Evolutionary conservation across 148 eudicot species (phyloP).

Genomic region (Beta vulgaris): DNA sequence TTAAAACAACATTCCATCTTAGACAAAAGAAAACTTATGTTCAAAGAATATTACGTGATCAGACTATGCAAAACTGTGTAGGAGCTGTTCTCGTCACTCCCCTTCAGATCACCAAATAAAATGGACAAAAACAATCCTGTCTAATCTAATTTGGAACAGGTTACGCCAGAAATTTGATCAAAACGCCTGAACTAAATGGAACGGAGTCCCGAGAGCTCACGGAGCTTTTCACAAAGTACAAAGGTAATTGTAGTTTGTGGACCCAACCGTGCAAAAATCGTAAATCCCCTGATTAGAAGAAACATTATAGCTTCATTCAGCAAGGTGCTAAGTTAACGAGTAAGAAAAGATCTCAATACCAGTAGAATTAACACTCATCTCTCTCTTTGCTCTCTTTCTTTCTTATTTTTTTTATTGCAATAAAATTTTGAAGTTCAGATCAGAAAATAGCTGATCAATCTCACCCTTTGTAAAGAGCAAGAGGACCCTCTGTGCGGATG

Average conservation of each 20-base stretch:
- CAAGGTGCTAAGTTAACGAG: neutral
- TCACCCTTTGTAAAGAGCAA: conserved; percentile 94
- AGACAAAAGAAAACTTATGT: neutral
- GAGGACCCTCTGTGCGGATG: conserved; percentile 69
- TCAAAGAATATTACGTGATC: neutral
- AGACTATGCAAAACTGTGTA: conserved; percentile 9
- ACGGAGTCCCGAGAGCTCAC: conserved; percentile 68
- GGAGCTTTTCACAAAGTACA: conserved; percentile 78
- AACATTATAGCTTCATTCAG: neutral
- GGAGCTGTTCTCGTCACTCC: neutral
- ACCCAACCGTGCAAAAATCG: conserved; percentile 82
- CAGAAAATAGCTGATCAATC: conserved; percentile 19
- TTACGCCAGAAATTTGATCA: neutral
- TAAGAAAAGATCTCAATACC: neutral
- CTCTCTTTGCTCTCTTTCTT: no score
- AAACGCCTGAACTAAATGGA: conserved; percentile 43
- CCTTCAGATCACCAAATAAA: conserved; percentile 22
- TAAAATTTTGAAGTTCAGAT: no score
- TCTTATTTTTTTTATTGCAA: no score
- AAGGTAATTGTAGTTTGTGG: conserved; percentile 90
- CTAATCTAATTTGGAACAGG: neutral
- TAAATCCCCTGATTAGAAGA: conserved; percentile 58
- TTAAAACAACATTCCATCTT: neutral
- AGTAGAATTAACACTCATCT: no score
- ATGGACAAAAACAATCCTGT: conserved; percentile 7